Base-by-base conservation (phyloP, 2,329 filamentous ascomycete species). In the Metarhizium sp. region DNA sequence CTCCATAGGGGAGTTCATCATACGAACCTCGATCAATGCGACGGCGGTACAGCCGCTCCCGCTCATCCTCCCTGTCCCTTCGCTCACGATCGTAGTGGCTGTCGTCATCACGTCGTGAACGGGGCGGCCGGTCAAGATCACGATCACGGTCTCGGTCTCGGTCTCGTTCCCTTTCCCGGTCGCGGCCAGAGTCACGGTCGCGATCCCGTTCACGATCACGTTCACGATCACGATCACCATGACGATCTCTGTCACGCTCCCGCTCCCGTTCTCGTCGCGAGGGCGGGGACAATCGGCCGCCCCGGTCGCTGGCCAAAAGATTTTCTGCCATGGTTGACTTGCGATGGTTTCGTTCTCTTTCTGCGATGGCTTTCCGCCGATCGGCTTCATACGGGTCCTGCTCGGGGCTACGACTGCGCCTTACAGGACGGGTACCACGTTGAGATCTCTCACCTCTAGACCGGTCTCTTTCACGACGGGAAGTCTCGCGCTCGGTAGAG, bases 311-410 rank as follows among this genome's bases (percentile, higher is more conserved):
- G 53, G 78, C 78, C 54, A 85, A 68, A 20, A 84, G 71, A 61
- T 76, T 81, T 63, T 85, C 82, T 60, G 86, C 88, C 73, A 84
- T 84, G 67, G 80, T 84, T 48, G 83, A 78, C 73, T 94, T 95
- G 69, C 90, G 86, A 73, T 96, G 95, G 64, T 95, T 92, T 61
- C 92, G 87, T 73, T 97, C 95, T 50, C 95, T 87, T 67, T 96
- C 92, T 56, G 92, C 91, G 67, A 94, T 92, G 47, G 92, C 92
- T 70, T 92, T 94, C 65, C 91, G 87, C 61, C 94, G 85, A 68
- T 99, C 94, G 58, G 92, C 94, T 72, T 97, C 94, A 71, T 99
- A 99, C 20, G 90, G 84, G 73, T 99, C 92, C 57, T 84, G 82
- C 71, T 97, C 94, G n/a, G 91, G 92, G 63, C 87, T 92, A 64